Base-by-base conservation (phyloP, 2,329 filamentous ascomycete genomes). In the Mariannaea sp. region DNA sequence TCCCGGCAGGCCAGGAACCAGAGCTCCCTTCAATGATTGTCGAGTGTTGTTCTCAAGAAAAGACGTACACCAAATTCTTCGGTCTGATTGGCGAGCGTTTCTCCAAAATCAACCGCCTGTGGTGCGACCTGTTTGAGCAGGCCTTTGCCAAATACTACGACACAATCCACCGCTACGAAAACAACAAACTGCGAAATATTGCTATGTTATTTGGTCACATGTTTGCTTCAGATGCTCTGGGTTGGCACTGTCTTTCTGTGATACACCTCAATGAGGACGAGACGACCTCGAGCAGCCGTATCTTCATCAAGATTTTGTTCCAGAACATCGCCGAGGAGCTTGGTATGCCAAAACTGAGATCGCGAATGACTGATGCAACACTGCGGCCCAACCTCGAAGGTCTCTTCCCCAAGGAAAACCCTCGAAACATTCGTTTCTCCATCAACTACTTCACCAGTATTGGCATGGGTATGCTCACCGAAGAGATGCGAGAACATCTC, bases 361-460 rank as follows among this genome's bases (percentile, higher is more conserved):
- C 86, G 39, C 84, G 89, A 14, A 81, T 97, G 73, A 84, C 81
- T 60, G 92, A 96, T 62, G 89, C 94, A 36, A 81, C 85, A 43
- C 78, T 97, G 32, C 86, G 87, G 56, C 85, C 91, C 43, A 89
- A 84, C 69, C 84, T 97, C 54, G 84, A 87, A 32, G 93, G 93
- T 24, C 77, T 99, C 36, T 97, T 99, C 79, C 94, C 94, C 0
- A 87, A 80, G 56, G 92, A 97, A 70, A 90, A 92, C 66, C 85
- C 92, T 19, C 87, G 90, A 68, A 94, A 97, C 73, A 92, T 92
- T 32, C 86, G 93, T 48, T 99, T 99, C 79, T 90, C 92, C 44
- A 96, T 99, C 85, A 99, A 99, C 75, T 99, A 97, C 80, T 97
- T 99, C 72, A 99, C 94, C 8, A 94, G 92, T 66, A 96, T 99